phyloP scores from a whole-genome alignment of 192 early-diverging fungal species.

The Powellomyces hirtus region DNA sequence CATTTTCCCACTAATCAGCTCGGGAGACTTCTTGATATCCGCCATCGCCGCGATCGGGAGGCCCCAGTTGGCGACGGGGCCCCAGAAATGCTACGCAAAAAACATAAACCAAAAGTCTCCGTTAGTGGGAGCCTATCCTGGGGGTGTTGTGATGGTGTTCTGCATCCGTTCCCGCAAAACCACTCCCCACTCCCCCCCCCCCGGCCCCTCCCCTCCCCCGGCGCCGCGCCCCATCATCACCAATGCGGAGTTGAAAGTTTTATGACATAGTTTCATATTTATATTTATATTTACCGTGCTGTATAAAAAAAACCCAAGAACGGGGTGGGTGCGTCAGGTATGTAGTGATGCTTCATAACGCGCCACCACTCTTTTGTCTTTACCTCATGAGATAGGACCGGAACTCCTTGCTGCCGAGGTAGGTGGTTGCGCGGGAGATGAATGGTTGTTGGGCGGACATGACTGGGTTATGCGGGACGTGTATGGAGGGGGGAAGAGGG shows the following conservation, averaged over 20 bases:
- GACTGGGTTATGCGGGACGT: too few species aligned
- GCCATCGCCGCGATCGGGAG: conserved; percentile 93
- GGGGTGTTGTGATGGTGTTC: neutral
- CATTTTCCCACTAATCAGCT: conserved; percentile 93
- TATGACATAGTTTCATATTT: neutral
- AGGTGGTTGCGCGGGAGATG: conserved; percentile 21
- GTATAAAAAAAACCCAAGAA: neutral
- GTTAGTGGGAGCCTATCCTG: neutral
- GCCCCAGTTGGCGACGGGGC: conserved; percentile 74
- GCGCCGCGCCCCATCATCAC: neutral
- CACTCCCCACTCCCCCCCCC: neutral
- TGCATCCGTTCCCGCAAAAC: neutral
- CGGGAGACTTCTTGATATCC: conserved; percentile 86
- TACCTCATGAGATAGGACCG: conserved; percentile 51
- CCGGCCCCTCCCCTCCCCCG: neutral
- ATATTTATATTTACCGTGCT: conserved; percentile 13
- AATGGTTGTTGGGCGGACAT: conserved; percentile 20
- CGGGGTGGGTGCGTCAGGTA: neutral
- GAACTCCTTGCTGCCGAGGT: conserved; percentile 43
- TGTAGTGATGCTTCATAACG: neutral
- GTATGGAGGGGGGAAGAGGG: too few species aligned
- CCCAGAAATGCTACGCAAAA: conserved; percentile 52
- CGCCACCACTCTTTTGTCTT: neutral
- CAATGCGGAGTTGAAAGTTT: neutral
- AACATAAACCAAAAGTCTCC: neutral